phyloP scores from a whole-genome alignment of 345 rosid genomes.

The Punica granatum region DNA sequence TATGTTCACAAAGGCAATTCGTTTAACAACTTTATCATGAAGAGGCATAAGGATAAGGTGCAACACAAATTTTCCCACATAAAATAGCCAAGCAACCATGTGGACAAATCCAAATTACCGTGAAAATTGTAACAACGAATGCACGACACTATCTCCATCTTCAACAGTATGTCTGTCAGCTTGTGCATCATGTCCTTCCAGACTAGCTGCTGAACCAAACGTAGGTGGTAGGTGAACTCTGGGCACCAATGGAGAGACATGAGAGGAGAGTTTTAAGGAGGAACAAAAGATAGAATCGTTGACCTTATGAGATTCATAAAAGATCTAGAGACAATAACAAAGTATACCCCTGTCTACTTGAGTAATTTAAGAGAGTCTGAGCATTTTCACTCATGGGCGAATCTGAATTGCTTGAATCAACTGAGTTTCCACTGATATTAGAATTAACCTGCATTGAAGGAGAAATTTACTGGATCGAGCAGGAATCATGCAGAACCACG shows the following conservation, averaged over 20 bases:
- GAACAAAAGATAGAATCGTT: not conserved
- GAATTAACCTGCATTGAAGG: conserved; percentile 52
- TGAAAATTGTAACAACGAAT: conserved; percentile 27
- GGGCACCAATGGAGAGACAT: conserved; percentile 14
- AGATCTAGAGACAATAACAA: conserved; percentile 8
- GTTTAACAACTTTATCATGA: not conserved
- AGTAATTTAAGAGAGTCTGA: conserved; percentile 43
- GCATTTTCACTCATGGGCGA: conserved; percentile 66
- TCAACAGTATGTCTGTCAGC: conserved; percentile 40
- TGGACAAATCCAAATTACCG: conserved; percentile 7
- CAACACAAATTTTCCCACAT: not conserved
- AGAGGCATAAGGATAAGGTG: not conserved
- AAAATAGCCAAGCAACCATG: not conserved
- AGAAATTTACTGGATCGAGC: not conserved
- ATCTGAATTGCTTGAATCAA: conserved; percentile 43
- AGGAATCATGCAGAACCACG: not conserved
- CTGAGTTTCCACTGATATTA: conserved; percentile 27
- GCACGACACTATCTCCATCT: conserved; percentile 51
- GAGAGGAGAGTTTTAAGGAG: conserved; percentile 10
- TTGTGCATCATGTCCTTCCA: conserved; percentile 53
- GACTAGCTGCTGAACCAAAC: conserved; percentile 81
- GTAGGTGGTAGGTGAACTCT: conserved; percentile 89
- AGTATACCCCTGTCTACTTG: conserved; percentile 47
- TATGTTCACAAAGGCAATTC: not conserved
- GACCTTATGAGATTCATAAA: not conserved